Percentiles rank a stretch among this genome's conserved stretches.
Conservation (phyloP, 1,139 yeast species). For the Diutina neorugosa region DNA sequence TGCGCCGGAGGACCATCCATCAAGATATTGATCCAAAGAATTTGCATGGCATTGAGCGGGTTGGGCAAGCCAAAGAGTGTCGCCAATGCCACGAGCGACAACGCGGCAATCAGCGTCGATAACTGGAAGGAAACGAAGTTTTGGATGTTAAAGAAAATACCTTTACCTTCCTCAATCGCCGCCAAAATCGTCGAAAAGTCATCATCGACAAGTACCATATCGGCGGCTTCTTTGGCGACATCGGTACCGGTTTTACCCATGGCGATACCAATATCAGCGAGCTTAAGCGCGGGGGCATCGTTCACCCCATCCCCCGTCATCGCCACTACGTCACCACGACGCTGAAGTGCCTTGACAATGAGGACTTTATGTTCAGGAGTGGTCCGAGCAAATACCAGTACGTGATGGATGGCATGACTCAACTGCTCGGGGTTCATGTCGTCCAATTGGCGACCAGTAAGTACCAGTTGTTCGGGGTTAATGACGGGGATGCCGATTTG, state of each 20-base stretch:
- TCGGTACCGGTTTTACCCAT: constrained; percentile 98
- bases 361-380: constrained; percentile 92
- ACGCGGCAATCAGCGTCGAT: constrained; percentile 91
- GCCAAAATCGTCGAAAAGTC: constrained; percentile 85
- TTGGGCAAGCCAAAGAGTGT: constrained; percentile 82
- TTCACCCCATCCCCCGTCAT: constrained; percentile 99
- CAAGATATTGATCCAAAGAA: constrained; percentile 89
- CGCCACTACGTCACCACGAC: constrained; percentile 91
- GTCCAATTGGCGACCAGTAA: constrained; percentile 79
- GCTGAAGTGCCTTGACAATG: constrained; percentile 83
- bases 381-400: constrained; percentile 89
- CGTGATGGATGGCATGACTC: constrained; percentile 63
- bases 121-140: constrained; percentile 89
- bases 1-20: constrained; percentile 99
- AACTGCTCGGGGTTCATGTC: constrained; percentile 56
- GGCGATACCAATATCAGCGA: constrained; percentile 94
- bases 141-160: constrained; percentile 88
- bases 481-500: constrained; percentile 85
- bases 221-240: constrained; percentile 97
- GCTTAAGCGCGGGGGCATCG: constrained; percentile 96
- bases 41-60: constrained; percentile 98
- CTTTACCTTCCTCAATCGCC: constrained; percentile 95
- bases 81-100: constrained; percentile 76
- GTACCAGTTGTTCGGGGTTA: constrained; percentile 45
- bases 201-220: constrained; percentile 94